These are phyloP conservation scores for Oenanthe sinensis DNA, from an alignment of 129 eudicot genomes.

Conservation along the genomic window DNA sequence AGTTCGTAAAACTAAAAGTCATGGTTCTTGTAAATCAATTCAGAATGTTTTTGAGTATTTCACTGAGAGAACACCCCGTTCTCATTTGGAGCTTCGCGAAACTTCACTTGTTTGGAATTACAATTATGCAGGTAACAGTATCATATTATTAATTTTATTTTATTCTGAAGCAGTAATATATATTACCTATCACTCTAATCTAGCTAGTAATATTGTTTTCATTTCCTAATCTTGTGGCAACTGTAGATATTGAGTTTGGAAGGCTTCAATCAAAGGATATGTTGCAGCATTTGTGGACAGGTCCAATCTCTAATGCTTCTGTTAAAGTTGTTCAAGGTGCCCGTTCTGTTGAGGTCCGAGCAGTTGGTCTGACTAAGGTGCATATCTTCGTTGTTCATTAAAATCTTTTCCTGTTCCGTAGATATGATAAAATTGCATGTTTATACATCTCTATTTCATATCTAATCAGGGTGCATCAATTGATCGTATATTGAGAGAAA, in stretches of 20 bases:
- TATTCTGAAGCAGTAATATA: neutral
- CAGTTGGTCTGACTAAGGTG: conserved; percentile 85
- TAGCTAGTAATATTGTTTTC: neutral
- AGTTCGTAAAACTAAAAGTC: neutral
- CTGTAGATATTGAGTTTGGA: conserved; percentile 74
- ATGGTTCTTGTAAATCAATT: conserved; percentile 11
- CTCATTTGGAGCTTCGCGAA: conserved; percentile 68
- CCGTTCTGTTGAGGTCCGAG: conserved; percentile 88
- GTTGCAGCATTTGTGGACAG: conserved; percentile 89
- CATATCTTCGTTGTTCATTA: conserved; percentile 2
- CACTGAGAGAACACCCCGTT: conserved; percentile 80
- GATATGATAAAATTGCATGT: neutral
- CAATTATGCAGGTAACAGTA: conserved; percentile 55
- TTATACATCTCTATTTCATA: conserved; percentile 5
- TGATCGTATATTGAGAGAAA: conserved; percentile 72
- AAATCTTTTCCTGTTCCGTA: neutral
- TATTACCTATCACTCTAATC: neutral
- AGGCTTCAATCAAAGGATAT: conserved; percentile 84
- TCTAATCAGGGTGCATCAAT: conserved; percentile 63
- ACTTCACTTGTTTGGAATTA: conserved; percentile 91
- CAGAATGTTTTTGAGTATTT: conserved; percentile 91
- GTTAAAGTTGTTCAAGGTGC: conserved; percentile 92
- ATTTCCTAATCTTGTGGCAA: conserved; percentile 2
- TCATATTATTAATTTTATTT: neutral
- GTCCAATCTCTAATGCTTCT: conserved; percentile 90